Conservation (phyloP, 495 filamentous ascomycete genomes). For the Aspergillus cristatus region DNA sequence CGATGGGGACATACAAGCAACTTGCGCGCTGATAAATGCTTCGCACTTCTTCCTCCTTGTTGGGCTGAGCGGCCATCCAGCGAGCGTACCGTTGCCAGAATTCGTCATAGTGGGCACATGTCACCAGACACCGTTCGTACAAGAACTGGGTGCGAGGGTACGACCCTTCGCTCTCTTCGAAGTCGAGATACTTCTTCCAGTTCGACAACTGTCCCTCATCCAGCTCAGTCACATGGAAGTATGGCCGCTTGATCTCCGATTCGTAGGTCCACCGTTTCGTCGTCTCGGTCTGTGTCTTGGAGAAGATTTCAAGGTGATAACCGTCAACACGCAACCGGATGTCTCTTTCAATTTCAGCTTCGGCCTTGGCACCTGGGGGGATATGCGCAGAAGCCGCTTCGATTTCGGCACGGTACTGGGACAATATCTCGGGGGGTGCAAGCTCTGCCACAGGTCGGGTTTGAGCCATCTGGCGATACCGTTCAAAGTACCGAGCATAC, state of each 20-base stretch:
- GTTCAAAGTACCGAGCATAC: slow-evolving; percentile 90
- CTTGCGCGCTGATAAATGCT: slow-evolving; percentile 87
- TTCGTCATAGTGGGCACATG: slow-evolving; percentile 89
- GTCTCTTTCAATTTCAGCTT: slow-evolving; percentile 78
- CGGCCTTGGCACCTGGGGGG: slow-evolving; percentile 40
- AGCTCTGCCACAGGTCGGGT: slow-evolving; percentile 65
- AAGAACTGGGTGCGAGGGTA: slow-evolving; percentile 69
- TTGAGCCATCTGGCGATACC: slow-evolving; percentile 72
- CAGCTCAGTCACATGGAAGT: slow-evolving; percentile 92
- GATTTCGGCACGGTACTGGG: slow-evolving; percentile 61
- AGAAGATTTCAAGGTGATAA: slow-evolving; percentile 73
- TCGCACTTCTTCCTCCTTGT: slow-evolving; percentile 84
- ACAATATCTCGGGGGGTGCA: slow-evolving; percentile 55
- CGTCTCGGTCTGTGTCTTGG: slow-evolving; percentile 76
- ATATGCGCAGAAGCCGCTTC: slow-evolving; percentile 44
- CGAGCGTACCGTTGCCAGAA: slow-evolving; percentile 97
- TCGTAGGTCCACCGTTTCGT: slow-evolving; percentile 94
- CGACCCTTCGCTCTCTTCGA: slow-evolving; percentile 81
- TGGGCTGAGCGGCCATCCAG: slow-evolving; percentile 81
- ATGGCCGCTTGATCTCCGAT: slow-evolving; percentile 88
- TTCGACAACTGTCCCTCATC: slow-evolving; percentile 80
- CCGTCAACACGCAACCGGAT: slow-evolving; percentile 70
- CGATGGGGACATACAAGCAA: slow-evolving; percentile 77
- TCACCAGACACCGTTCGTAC: slow-evolving; percentile 89
- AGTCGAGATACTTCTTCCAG: slow-evolving; percentile 95